phyloP scores from a whole-genome alignment of 352 stramenopile genomes.

The Phytopythium chamaehyphon region DNA sequence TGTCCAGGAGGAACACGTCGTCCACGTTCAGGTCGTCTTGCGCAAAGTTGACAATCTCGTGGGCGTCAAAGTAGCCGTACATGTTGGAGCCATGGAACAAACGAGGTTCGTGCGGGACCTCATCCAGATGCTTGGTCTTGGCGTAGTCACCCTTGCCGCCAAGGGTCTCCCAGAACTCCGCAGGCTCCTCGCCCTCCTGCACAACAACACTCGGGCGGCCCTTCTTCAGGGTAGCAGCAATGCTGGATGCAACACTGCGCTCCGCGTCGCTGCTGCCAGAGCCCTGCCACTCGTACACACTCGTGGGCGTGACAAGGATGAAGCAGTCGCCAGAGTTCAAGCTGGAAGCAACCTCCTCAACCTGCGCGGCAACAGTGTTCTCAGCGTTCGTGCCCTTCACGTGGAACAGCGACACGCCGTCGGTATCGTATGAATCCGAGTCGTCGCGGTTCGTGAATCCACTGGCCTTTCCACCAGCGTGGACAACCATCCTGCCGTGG shows the following conservation, averaged over 20 bases:
- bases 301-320: constrained; percentile 69
- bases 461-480: constrained; percentile 85
- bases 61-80: constrained; percentile 84
- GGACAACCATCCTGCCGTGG: constrained; percentile 87
- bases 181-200: constrained; percentile 58
- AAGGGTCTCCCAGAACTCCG: constrained; percentile 83
- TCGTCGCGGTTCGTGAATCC: constrained; percentile 84
- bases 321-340: constrained; percentile 89
- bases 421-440: constrained; percentile 82
- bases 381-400: constrained; percentile 82
- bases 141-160: constrained; percentile 75
- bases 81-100: constrained; percentile 90
- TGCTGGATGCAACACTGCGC: constrained; percentile 52
- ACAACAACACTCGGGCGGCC: constrained; percentile 41
- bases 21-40: constrained; percentile 90
- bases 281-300: constrained; percentile 79
- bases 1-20: constrained; percentile 91
- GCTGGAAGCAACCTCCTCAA: constrained; percentile 66
- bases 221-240: constrained; percentile 59
- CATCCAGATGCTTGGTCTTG: constrained; percentile 57
- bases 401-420: constrained; percentile 88
- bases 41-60: constrained; percentile 85
- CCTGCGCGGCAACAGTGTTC: constrained; percentile 87
- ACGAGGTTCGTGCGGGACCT: constrained; percentile 69
- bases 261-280: constrained; percentile 61